Conservation (phyloP, 305 asterid species). For the Solanum hybrid region DNA sequence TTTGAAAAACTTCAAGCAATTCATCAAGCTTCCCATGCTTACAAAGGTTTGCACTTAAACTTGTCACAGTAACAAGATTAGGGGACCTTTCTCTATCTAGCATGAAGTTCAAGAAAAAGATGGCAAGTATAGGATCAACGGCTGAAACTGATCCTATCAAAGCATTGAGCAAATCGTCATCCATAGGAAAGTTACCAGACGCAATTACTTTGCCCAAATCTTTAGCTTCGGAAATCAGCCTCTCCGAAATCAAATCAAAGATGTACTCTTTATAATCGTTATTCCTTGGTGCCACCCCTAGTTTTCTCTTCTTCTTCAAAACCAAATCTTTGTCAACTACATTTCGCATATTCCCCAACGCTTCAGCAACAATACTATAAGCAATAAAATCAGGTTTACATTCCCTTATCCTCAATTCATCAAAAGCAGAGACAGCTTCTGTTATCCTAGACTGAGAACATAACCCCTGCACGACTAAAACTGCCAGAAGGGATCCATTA, state of each 20-base stretch:
- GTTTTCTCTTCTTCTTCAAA: slow-evolving; percentile 79
- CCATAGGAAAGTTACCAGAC: slow-evolving; percentile 68
- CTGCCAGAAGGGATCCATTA: slow-evolving; percentile 58
- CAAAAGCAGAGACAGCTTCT: slow-evolving; percentile 51
- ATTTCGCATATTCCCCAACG: slow-evolving; percentile 38
- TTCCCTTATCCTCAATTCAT: slow-evolving; percentile 57
- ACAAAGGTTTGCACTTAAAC: slow-evolving; percentile 59
- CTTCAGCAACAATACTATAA: slow-evolving; percentile 72
- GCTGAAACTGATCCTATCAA: slow-evolving; percentile 65
- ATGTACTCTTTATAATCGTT: slow-evolving; percentile 50
- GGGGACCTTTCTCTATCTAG: slow-evolving; percentile 47
- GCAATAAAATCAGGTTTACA: slow-evolving; percentile 94
- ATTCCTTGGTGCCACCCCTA: slow-evolving; percentile 81
- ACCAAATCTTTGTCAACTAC: slow-evolving; percentile 46
- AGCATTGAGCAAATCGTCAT: slow-evolving; percentile 61
- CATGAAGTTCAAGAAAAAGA: slow-evolving; percentile 65
- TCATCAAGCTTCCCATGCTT: slow-evolving; percentile 47
- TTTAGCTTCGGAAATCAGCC: slow-evolving; percentile 53
- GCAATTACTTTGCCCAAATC: slow-evolving; percentile 66
- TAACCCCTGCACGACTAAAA: slow-evolving; percentile 60
- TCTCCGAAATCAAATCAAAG: slow-evolving; percentile 53
- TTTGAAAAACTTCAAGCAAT: slow-evolving; percentile 45
- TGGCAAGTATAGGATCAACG: slow-evolving; percentile 40
- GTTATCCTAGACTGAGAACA: slow-evolving; percentile 28
- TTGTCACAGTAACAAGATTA: slow-evolving; percentile 43